Base-by-base conservation (phyloP, 345 rosid genomes). In the Linum lewisii region DNA sequence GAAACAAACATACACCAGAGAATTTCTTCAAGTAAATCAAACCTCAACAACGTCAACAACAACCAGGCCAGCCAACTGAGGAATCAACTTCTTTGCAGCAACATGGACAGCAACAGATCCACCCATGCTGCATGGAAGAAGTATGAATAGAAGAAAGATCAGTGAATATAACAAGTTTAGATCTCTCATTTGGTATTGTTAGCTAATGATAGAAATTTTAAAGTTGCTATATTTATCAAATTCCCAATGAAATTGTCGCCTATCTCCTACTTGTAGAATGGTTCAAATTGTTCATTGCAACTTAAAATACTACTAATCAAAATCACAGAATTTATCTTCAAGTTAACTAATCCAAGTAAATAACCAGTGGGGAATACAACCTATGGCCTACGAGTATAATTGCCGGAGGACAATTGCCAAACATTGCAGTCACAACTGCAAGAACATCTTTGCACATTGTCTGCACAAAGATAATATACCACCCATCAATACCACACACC, bases 31-130 rank as follows among this genome's bases (percentile, higher is more conserved):
- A 21, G 58, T 20, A 64, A 73, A 70, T n/a, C 75, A 62, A 68
- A 89, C 98, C 97, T 88, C 98, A 23, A 92, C 95, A 68, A 92
- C 98, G 73, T 92, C 98, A 61, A 92, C 90, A 59, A 93, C 86
- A 61, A 93, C 82, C 72, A 93, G 66, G 51, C 99, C 99, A 54
- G 88, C 85, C 82, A 93, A 77, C 69, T 67, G 82, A 67, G 69
- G 73, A 47, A 89, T 76, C 38, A 63, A 71, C 76, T 80, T 93
- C 73, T 70, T 83, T n/a, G 97, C 94, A 63, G 99, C 95, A 64
- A 93, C 84, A 69, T 93, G 97, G 51, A 93, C 85, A 50, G 95
- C 94, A 13, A 93, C 89, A 7, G 99, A 89, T 23, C 97, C 99
- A 62, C 99, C 99, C 97, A 93, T 89, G 78, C 99, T 93, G 76